Evolutionary conservation across 495 filamentous ascomycete genomes (phyloP), one percentile per base, ranked within the genome.

Genomic region (Glonium stellatum): DNA sequence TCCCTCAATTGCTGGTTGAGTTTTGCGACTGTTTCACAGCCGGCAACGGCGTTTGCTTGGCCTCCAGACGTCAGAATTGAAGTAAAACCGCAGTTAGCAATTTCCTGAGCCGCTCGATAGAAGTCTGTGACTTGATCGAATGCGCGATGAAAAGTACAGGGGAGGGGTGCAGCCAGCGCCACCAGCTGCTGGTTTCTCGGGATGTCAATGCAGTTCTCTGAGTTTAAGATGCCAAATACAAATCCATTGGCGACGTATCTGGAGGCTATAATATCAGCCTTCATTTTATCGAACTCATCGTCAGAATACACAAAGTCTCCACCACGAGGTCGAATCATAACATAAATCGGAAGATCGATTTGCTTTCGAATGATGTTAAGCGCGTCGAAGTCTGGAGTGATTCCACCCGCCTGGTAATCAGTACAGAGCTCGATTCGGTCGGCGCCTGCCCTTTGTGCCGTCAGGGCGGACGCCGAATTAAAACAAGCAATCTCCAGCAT

Each of bases 121-220:
- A 67, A 8, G 27, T 73, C 65, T 1, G 66, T 64, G 6, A 77
- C 70, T 23, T 69, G 61, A 59, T 82, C 79, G 68, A 82, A 79
- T 1, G 79, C 79, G 15, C 79, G 74, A 59, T 81, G 79, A 51
- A 82, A 82, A 13, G 79, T 82, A 63, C 79, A 82, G 5, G 76
- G 75, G 10, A 68, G 64, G 0, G 74, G 72, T 1, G 56, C 62
- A 0, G 79, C 79, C 6, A 71, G 59, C 37, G 53, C 37, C 1
- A 81, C 73, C 42, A 82, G 66, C 36, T 70, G 65, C 53, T 62
- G 67, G 48, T 76, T 78, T 25, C 69, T 63, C 5, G 54, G 50
- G 5, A 64, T 56, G 55, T 82, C 76, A 6, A 82, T 67, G 6
- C 21, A 10, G 1, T 58, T 37, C 9, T 70, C 27, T 0, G 57